phyloP scores from a whole-genome alignment of 2,329 filamentous ascomycete genomes.

The Nemania bipapillata region DNA sequence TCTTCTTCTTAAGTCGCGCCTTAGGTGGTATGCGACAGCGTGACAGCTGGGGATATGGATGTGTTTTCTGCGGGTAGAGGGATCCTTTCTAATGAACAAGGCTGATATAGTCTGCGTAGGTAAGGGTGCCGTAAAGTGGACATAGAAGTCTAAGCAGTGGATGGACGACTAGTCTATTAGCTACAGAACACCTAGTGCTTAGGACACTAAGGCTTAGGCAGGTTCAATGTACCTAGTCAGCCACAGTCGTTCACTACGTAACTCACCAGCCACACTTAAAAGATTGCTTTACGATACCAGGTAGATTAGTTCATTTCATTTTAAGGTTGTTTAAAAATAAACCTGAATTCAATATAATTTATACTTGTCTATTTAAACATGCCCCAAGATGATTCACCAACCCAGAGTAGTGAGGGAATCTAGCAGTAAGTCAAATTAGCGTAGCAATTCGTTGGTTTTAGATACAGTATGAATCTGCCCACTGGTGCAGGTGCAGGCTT shows the following conservation, averaged over 20 bases:
- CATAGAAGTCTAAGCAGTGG: too few species aligned
- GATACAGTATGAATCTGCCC: too few species aligned
- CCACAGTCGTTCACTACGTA: background rate
- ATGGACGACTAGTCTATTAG: too few species aligned
- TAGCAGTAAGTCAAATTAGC: background rate
- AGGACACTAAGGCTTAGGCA: too few species aligned
- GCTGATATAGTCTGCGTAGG: conserved; percentile 20
- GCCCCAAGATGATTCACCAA: too few species aligned
- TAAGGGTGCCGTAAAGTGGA: background rate
- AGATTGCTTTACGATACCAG: too few species aligned
- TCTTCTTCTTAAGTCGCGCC: conserved; percentile 8
- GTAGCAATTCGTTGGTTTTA: background rate
- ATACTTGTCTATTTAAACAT: background rate
- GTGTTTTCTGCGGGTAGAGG: conserved; percentile 1
- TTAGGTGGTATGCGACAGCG: conserved; percentile 10
- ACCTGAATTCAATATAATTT: background rate
- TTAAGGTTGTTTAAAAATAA: too few species aligned
- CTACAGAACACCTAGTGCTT: too few species aligned
- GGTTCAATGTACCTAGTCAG: too few species aligned
- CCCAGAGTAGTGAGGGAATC: background rate
- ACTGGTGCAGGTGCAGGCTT: background rate
- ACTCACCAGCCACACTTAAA: background rate
- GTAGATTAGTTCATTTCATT: too few species aligned
- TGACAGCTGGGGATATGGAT: background rate
- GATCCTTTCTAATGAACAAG: conserved; percentile 20